Base-by-base conservation (phyloP, 176 grass and related monocot genomes). In the Metroxylon sagu region DNA sequence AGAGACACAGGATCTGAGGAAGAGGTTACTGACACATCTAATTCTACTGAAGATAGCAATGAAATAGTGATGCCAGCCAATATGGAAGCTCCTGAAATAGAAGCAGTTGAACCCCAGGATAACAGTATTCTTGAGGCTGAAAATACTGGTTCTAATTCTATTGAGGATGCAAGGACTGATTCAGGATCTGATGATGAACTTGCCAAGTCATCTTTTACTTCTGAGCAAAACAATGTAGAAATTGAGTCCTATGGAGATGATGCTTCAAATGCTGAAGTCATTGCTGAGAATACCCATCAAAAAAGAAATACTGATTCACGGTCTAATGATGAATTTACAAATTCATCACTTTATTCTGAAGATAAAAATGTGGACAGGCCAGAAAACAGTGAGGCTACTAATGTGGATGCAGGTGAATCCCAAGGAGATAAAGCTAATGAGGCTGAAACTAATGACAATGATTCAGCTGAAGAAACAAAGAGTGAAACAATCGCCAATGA, bases 1-100 rank as follows among this genome's bases (percentile, higher is more conserved):
- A 29, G 28, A 31, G 72, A 77, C 35, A 29, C 60, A 56, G 61
- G 72, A 61, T 73, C 65, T 29, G 64, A 66, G 21, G 59, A 73
- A 69, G 72, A 74, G 76, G 69, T 55, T 49, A 21, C 51, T 16
- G 15, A 56, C 39, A 55, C 71, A 80, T 76, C 73, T 60, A 61
- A 18, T 71, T 82, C 70, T 18, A 25, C 28, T 56, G 65, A 78
- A 67, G 49, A 56, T 43, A 29, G 3, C 1, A 35, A 30, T 5
- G 51, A 68, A 30, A 18, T 28, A 30, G 6, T 23, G 17, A 54
- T 54, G 25, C 50, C 26, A 67, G 29, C 28, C 31, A 66, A 70
- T 5, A 77, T 65, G 16, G 26, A 62, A 26, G 18, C 28, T 26
- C 25, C 70, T 62, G 25, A 72, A 62, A 19, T 26, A 50, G 70